Conservation (phyloP, 176 grass and related monocot genomes). For the Olyra latifolia region DNA sequence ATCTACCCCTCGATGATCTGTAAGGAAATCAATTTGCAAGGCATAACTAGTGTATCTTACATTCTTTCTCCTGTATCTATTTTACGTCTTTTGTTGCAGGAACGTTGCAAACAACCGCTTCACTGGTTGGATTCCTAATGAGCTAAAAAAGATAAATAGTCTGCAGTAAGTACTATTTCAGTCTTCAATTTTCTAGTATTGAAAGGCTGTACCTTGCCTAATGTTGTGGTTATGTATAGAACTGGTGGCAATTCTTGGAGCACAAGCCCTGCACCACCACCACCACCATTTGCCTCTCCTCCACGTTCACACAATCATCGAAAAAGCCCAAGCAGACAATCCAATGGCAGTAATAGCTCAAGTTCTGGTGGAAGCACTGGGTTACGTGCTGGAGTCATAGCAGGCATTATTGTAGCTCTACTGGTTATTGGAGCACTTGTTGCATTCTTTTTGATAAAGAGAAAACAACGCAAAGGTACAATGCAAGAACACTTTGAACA, state of each 20-base stretch:
- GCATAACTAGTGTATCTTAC: slow-evolving; percentile 12
- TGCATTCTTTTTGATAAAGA: slow-evolving; percentile 77
- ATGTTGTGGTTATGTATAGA: slow-evolving; percentile 45
- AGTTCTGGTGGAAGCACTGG: slow-evolving; percentile 52
- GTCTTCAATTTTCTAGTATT: neutral
- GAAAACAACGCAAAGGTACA: slow-evolving; percentile 50
- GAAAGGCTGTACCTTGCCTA: slow-evolving; percentile 9
- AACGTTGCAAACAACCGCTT: slow-evolving; percentile 85
- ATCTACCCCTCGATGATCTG: slow-evolving; percentile 86
- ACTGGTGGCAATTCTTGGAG: slow-evolving; percentile 93
- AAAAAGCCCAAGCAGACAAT: slow-evolving; percentile 59
- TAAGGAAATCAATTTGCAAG: slow-evolving; percentile 48
- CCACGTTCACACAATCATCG: slow-evolving; percentile 49
- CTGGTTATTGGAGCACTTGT: slow-evolving; percentile 61
- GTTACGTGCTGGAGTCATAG: slow-evolving; percentile 62
- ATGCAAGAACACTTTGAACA: slow-evolving; percentile 63
- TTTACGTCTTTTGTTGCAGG: slow-evolving; percentile 51
- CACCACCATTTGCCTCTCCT: slow-evolving; percentile 77
- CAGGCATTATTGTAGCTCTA: slow-evolving; percentile 71
- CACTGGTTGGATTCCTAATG: slow-evolving; percentile 93
- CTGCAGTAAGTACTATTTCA: slow-evolving; percentile 62
- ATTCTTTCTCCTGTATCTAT: slow-evolving; percentile 19
- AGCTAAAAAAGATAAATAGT: slow-evolving; percentile 83
- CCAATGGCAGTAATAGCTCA: slow-evolving; percentile 37
- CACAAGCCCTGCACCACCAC: slow-evolving; percentile 74